These are phyloP conservation scores for Gliomastix tumulicola DNA, from an alignment of 2,329 filamentous ascomycete genomes.

Conservation along the genomic window DNA sequence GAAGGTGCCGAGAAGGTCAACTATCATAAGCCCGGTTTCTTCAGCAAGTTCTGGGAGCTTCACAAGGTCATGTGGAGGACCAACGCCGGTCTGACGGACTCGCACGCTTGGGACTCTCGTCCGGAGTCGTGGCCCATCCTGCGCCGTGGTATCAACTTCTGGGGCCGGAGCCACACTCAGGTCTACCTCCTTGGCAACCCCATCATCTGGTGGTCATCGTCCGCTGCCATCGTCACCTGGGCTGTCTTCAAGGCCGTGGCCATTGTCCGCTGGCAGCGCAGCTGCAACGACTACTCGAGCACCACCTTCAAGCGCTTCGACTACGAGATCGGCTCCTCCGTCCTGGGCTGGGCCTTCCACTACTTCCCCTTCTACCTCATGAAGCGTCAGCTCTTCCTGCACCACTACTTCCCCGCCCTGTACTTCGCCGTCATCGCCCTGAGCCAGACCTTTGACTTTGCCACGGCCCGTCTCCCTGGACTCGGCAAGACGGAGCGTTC, in stretches of 20 bases:
- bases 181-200: constrained; percentile 96
- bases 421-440: constrained; percentile 90
- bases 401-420: constrained; percentile 96
- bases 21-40: constrained; percentile 89
- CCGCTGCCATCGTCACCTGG: constrained; percentile 70
- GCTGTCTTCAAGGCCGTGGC: constrained; percentile 80
- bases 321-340: constrained; percentile 86
- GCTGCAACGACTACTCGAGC: constrained; percentile 77
- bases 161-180: constrained; percentile 89
- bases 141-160: constrained; percentile 96
- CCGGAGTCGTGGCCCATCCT: constrained; percentile 90
- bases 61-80: constrained; percentile 99
- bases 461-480: constrained; percentile 63
- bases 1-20: constrained; percentile 85
- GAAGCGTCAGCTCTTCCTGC: constrained; percentile 95
- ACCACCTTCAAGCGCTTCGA: constrained; percentile 91
- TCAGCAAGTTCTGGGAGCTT: constrained; percentile 96
- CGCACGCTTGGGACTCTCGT: constrained; percentile 95
- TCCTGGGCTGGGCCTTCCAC: constrained; percentile 93
- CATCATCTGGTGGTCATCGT: constrained; percentile 88
- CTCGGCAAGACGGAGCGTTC: constrained; percentile 61
- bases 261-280: constrained; percentile 89
- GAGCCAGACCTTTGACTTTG: constrained; percentile 84
- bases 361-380: constrained; percentile 99
- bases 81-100: constrained; percentile 92